These are phyloP conservation scores for Carex cristatella DNA, from an alignment of 176 grass and related monocot genomes.

Conservation along the genomic window DNA sequence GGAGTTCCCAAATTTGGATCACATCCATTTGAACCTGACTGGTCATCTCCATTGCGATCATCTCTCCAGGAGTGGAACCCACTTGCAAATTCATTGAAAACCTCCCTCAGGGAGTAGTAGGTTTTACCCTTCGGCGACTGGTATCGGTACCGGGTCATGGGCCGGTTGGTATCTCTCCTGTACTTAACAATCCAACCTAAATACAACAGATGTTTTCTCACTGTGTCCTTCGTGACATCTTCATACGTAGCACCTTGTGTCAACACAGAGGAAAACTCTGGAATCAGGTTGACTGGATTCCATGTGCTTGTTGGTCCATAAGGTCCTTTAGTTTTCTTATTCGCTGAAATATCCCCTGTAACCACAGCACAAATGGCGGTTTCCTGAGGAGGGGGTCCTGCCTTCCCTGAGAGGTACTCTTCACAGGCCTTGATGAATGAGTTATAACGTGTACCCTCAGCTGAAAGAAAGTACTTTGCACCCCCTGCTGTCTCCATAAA, in stretches of 20 bases:
- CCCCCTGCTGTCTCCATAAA: slow-evolving; percentile 26
- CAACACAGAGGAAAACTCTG: slow-evolving; percentile 38
- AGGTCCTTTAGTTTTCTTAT: background rate
- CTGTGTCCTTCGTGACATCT: background rate
- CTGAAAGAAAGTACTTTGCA: slow-evolving; percentile 46
- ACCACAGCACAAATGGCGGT: background rate
- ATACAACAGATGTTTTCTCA: slow-evolving; percentile 65
- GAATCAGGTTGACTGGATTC: slow-evolving; percentile 31
- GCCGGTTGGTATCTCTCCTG: slow-evolving; percentile 25
- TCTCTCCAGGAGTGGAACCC: background rate
- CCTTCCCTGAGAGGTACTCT: background rate
- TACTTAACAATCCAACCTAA: slow-evolving; percentile 60
- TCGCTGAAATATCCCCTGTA: background rate
- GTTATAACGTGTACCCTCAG: slow-evolving; percentile 36
- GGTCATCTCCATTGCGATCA: background rate
- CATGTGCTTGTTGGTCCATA: slow-evolving; percentile 8
- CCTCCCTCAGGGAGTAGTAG: slow-evolving; percentile 37
- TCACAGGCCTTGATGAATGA: slow-evolving; percentile 58
- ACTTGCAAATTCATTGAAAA: background rate
- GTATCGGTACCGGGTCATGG: slow-evolving; percentile 32
- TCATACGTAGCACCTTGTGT: background rate
- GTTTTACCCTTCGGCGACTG: slow-evolving; percentile 38
- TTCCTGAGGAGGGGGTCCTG: background rate
- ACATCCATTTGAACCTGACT: background rate
- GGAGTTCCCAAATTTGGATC: background rate